Evolutionary conservation across 2,329 filamentous ascomycete species (phyloP).

Genomic region (Trichoderma koningiopsis): DNA sequence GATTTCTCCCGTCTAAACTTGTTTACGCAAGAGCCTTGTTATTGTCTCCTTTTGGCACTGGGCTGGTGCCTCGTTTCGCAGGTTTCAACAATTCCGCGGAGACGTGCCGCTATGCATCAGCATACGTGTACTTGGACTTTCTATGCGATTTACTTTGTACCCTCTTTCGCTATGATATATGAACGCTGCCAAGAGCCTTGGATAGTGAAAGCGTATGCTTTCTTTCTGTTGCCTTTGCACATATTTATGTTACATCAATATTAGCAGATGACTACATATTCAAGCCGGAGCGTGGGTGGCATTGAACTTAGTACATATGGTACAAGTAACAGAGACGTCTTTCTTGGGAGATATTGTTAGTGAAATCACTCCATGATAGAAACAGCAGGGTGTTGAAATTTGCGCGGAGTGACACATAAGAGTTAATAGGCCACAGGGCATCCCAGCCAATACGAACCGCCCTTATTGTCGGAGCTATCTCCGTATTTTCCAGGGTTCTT

Average conservation of each 20-base stretch:
- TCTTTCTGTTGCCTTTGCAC: background rate
- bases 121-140: background rate
- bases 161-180: background rate
- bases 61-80: background rate
- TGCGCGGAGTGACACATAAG: background rate
- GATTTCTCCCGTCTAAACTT: background rate
- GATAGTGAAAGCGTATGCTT: background rate
- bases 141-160: background rate
- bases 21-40: background rate
- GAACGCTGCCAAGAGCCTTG: background rate
- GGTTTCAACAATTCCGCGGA: background rate
- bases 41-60: background rate
- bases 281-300: background rate
- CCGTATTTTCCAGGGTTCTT: slow-evolving; percentile 3
- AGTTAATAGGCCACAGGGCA: background rate
- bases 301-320: background rate
- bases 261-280: background rate
- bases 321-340: background rate
- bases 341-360: background rate
- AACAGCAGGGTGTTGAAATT: background rate
- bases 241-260: background rate
- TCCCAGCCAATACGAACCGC: background rate
- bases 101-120: background rate
- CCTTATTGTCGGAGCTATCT: background rate
- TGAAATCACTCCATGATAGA: background rate